Conservation (phyloP, 768 basidiomycete genomes). For the Phlebiopsis gigantea region DNA sequence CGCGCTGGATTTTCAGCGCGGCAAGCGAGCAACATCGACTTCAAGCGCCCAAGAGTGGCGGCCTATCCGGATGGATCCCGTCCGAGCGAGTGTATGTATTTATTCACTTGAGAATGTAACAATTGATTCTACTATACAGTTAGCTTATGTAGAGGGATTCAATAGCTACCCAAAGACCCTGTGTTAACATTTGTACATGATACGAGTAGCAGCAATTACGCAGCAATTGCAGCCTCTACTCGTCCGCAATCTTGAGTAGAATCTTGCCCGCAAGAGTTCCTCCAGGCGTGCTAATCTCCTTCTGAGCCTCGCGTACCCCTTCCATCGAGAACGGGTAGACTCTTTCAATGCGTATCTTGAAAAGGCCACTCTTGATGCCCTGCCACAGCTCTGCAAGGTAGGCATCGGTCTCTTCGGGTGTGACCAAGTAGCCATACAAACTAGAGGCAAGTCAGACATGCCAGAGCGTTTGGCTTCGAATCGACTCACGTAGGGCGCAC, state of each 20-base stretch:
- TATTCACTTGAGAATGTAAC: too few relatives aligned
- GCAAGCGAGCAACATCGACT: neutral
- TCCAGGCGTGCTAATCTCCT: slow-evolving; percentile 52
- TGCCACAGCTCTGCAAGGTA: slow-evolving; percentile 66
- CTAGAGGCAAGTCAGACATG: too few relatives aligned
- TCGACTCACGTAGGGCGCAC: slow-evolving; percentile 31
- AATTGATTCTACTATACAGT: too few relatives aligned
- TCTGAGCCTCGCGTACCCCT: slow-evolving; percentile 70
- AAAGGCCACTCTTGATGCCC: slow-evolving; percentile 47
- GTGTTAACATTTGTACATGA: too few relatives aligned
- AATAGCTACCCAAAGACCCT: too few relatives aligned
- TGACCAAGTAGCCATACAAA: slow-evolving; percentile 65
- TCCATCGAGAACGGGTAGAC: slow-evolving; percentile 85
- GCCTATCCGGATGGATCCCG: neutral
- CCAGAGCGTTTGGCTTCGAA: too few relatives aligned
- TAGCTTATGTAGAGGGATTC: too few relatives aligned
- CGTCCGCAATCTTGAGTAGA: slow-evolving; percentile 57
- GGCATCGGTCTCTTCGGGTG: slow-evolving; percentile 62
- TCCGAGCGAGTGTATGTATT: too few relatives aligned
- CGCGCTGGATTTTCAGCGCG: slow-evolving; percentile 1
- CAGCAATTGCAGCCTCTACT: too few relatives aligned
- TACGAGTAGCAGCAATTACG: too few relatives aligned
- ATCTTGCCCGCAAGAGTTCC: slow-evolving; percentile 86
- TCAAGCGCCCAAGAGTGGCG: neutral
- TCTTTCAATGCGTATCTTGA: slow-evolving; percentile 67